A percentile compares a stretch with the other conserved stretches of the same genome.
Evolutionary conservation across 176 grass and related monocot genomes (phyloP).

Genomic region (Calamus simplicifolius): DNA sequence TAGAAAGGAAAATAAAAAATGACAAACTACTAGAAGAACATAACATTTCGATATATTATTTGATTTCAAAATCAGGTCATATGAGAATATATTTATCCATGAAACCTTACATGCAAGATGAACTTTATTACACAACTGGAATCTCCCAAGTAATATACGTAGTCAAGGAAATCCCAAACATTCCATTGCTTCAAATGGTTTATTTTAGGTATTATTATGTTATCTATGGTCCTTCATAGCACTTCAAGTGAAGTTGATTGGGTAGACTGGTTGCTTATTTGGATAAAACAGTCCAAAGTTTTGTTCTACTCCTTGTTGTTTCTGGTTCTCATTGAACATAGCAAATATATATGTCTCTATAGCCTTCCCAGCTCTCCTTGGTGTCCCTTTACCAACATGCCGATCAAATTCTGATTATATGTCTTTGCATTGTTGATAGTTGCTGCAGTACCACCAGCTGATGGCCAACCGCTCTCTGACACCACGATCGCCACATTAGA

Average conservation of each 20-base stretch:
- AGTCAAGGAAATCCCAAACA: too few relatives aligned
- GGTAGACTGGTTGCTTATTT: slow-evolving; percentile 26
- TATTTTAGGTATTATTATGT: too few relatives aligned
- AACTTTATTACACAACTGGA: too few relatives aligned
- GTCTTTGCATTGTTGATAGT: slow-evolving; percentile 30
- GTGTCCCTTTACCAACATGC: slow-evolving; percentile 50
- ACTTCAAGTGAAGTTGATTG: slow-evolving; percentile 22
- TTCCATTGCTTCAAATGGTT: too few relatives aligned
- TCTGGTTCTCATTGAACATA: slow-evolving; percentile 78
- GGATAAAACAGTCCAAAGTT: slow-evolving; percentile 68
- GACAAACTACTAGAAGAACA: too few relatives aligned
- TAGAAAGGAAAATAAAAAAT: too few relatives aligned
- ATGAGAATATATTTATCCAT: too few relatives aligned
- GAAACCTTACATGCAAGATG: too few relatives aligned
- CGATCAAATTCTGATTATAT: slow-evolving; percentile 65
- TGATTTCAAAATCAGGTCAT: too few relatives aligned
- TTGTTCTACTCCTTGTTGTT: slow-evolving; percentile 21
- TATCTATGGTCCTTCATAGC: too few relatives aligned
- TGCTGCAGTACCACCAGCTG: slow-evolving; percentile 29
- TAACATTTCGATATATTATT: too few relatives aligned
- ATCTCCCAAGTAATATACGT: too few relatives aligned
- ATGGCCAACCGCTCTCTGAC: slow-evolving; percentile 79
- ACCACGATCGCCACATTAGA: slow-evolving; percentile 28
- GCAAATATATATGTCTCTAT: slow-evolving; percentile 64
- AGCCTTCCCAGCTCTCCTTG: slow-evolving; percentile 21